A percentile compares a stretch with the other conserved stretches of the same genome.
Conservation (phyloP, 352 stramenopile genomes). For the Globisporangium mamillatum region DNA sequence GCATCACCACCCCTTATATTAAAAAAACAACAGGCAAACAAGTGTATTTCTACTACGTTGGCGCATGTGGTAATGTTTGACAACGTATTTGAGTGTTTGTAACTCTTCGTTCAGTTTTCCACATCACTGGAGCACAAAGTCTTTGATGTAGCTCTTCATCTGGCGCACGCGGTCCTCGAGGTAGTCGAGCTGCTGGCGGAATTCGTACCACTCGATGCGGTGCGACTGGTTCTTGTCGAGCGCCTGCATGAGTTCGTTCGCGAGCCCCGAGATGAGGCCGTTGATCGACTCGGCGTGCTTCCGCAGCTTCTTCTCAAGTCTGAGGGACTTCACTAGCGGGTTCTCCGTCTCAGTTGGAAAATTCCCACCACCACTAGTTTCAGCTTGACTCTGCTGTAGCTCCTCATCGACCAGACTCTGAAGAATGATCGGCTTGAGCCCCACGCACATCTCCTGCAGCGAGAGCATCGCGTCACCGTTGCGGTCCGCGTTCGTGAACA, state of each 20-base stretch:
- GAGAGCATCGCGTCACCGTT: conserved; percentile 60
- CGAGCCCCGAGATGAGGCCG: conserved; percentile 39
- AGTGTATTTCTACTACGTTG: not conserved
- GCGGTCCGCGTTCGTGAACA: conserved; percentile 49
- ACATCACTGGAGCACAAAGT: conserved; percentile 23
- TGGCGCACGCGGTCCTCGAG: conserved; percentile 50
- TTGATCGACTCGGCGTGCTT: conserved; percentile 23
- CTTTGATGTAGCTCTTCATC: conserved; percentile 53
- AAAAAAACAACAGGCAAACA: not conserved
- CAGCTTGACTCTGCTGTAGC: conserved; percentile 18
- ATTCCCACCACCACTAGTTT: not conserved
- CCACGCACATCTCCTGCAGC: conserved; percentile 44
- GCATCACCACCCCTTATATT: not conserved
- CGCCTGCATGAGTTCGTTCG: conserved; percentile 53
- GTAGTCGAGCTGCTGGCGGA: conserved; percentile 68
- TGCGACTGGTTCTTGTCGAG: conserved; percentile 57
- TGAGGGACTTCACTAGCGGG: not conserved
- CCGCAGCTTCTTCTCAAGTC: conserved; percentile 14
- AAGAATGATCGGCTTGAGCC: conserved; percentile 40
- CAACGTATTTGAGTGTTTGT: not conserved
- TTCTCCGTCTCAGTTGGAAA: not conserved
- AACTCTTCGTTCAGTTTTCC: not conserved
- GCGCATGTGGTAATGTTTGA: too few species aligned
- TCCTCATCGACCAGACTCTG: conserved; percentile 19
- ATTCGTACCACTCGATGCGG: conserved; percentile 75